phyloP scores from a whole-genome alignment of 2,329 filamentous ascomycete genomes.

The Arthrobotrys megalospora region DNA sequence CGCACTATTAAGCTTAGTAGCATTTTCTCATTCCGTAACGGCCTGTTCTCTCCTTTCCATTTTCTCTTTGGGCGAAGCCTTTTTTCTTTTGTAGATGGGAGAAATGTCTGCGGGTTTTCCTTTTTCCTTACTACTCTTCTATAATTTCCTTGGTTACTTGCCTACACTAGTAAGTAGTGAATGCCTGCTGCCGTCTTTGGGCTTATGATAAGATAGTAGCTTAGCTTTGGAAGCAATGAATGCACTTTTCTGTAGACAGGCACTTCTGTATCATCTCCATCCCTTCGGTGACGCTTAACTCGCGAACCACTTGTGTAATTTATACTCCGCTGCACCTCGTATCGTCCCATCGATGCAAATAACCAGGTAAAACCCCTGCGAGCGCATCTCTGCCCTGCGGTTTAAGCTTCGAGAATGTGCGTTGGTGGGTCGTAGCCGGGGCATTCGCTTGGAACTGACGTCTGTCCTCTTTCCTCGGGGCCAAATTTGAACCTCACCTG shows the following conservation, averaged over 20 bases:
- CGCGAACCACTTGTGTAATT: no score
- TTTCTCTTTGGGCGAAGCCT: background rate
- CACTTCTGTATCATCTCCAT: no score
- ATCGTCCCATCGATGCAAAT: no score
- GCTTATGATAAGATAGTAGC: background rate
- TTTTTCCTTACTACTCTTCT: background rate
- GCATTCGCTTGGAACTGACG: conserved; percentile 42
- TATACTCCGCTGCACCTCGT: no score
- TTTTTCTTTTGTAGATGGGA: conserved; percentile 24
- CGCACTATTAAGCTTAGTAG: conserved; percentile 48
- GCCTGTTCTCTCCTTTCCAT: background rate
- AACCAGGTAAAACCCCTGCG: conserved; percentile 23
- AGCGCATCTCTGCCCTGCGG: conserved; percentile 1
- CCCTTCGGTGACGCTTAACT: no score
- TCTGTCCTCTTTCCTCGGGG: conserved; percentile 41
- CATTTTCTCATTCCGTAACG: conserved; percentile 1
- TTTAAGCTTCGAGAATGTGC: conserved; percentile 20
- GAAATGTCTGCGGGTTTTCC: background rate
- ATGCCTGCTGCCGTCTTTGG: background rate
- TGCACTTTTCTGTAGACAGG: no score
- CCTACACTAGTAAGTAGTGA: background rate
- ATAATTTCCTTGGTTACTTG: background rate
- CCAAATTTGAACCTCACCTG: conserved; percentile 42
- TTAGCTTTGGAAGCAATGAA: background rate
- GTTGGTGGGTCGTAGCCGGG: conserved; percentile 9